Percentiles rank a stretch among this genome's conserved stretches.
Conservation (phyloP, 192 early-diverging fungal genomes). For the Endogone sp. region DNA sequence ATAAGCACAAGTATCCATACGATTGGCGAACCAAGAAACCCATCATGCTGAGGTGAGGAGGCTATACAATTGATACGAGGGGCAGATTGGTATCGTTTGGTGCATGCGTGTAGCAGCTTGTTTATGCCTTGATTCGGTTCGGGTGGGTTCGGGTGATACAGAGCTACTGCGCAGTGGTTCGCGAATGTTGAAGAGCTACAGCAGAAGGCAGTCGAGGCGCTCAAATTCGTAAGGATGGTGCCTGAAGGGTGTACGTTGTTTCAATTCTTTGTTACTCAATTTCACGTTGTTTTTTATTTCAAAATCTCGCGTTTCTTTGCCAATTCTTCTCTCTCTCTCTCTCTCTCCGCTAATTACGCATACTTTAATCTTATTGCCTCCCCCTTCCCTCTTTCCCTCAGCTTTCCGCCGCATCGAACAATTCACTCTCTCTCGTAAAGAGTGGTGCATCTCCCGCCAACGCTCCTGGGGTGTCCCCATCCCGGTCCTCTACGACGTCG, state of each 20-base stretch:
- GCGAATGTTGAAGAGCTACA: slow-evolving; percentile 65
- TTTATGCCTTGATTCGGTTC: too few relatives aligned
- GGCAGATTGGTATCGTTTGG: too few relatives aligned
- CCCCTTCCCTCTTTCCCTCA: background rate
- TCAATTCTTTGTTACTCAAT: background rate
- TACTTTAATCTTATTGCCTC: too few relatives aligned
- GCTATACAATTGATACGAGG: background rate
- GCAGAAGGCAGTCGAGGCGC: slow-evolving; percentile 50
- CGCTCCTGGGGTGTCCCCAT: slow-evolving; percentile 82
- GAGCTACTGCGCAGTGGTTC: slow-evolving; percentile 85
- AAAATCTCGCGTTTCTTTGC: background rate
- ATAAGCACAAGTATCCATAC: slow-evolving; percentile 76
- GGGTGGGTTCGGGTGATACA: slow-evolving; percentile 18
- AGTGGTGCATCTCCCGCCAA: slow-evolving; percentile 86
- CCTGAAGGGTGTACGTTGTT: slow-evolving; percentile 45
- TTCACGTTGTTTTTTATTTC: background rate
- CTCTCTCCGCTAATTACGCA: slow-evolving; percentile 4
- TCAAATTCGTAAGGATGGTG: slow-evolving; percentile 51
- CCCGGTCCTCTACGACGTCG: slow-evolving; percentile 65
- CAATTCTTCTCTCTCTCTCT: background rate
- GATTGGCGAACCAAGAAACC: slow-evolving; percentile 85
- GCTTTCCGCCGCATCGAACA: slow-evolving; percentile 54
- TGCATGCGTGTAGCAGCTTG: too few relatives aligned
- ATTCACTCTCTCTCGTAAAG: slow-evolving; percentile 63
- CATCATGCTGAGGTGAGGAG: slow-evolving; percentile 54